A percentile compares a stretch with the other conserved stretches of the same genome.
These are phyloP conservation scores for Cyanodermella asteris DNA, from an alignment of 2,329 filamentous ascomycete genomes.

Conservation along the genomic window DNA sequence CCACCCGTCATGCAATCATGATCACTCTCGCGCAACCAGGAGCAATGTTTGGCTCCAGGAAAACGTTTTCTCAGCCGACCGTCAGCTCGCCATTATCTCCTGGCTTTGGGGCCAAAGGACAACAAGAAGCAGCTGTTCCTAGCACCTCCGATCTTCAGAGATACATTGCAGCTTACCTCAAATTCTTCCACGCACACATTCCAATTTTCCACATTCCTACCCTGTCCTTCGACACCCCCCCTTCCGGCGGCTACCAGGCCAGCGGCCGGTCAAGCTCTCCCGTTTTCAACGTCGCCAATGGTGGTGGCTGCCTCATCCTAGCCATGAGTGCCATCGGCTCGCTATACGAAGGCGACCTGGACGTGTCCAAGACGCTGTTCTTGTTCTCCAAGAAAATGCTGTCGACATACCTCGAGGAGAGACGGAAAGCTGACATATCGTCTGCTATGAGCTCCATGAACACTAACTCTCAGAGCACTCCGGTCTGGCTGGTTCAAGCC, in stretches of 20 bases:
- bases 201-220: constrained; percentile 90
- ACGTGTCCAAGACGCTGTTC: constrained; percentile 64
- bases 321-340: constrained; percentile 76
- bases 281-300: constrained; percentile 39
- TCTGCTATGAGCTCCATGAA: constrained; percentile 35
- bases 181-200: constrained; percentile 80
- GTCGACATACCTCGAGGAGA: constrained; percentile 73
- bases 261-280: constrained; percentile 28
- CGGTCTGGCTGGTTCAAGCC: constrained; percentile 85
- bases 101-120: constrained; percentile 10
- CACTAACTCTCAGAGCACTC: constrained; percentile 48
- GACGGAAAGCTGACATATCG: constrained; percentile 62
- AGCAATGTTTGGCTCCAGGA: constrained; percentile 29
- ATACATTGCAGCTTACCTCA: constrained; percentile 75
- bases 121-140: constrained; percentile 37
- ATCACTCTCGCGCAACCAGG: constrained; percentile 38
- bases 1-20: constrained; percentile 40
- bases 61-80: constrained; percentile 35
- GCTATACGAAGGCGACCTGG: constrained; percentile 67
- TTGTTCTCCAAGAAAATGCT: constrained; percentile 93
- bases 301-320: constrained; percentile 66
- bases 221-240: constrained; percentile 65
- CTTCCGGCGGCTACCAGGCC: constrained; percentile 37
- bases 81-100: constrained; percentile 30
- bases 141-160: constrained; percentile 71